phyloP scores from a whole-genome alignment of 2,329 filamentous ascomycete species.

The Hawksworthiomyces lignivorus region DNA sequence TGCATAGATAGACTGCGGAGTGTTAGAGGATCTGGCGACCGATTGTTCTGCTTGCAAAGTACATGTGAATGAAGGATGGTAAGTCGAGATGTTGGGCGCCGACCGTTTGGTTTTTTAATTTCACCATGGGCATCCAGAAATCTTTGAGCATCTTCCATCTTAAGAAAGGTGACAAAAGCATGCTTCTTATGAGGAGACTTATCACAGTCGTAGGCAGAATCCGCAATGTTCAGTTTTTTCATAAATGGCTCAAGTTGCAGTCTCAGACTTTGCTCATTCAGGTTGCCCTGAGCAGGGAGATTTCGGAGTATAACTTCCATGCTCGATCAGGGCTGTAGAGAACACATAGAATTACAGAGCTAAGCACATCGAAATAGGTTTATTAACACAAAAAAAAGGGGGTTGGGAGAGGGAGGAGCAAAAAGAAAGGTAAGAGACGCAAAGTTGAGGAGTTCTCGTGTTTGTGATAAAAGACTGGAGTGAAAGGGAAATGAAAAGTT shows the following conservation, averaged over 20 bases:
- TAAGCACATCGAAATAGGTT: no score
- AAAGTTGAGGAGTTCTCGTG: no score
- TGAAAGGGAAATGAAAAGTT: no score
- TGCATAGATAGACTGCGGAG: constrained; percentile 15
- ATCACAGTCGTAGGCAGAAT: constrained; percentile 32
- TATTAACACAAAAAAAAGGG: no score
- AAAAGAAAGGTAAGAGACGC: no score
- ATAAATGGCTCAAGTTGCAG: constrained; percentile 33
- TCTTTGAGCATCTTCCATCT: constrained; percentile 26
- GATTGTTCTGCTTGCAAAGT: constrained; percentile 21
- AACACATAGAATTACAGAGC: no score
- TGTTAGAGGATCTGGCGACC: constrained; percentile 11
- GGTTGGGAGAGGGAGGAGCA: no score
- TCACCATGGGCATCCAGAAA: constrained; percentile 34
- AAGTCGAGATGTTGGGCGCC: constrained; percentile 19
- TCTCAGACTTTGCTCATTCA: constrained; percentile 30
- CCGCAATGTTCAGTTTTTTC: constrained; percentile 28
- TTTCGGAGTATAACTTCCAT: constrained; percentile 42
- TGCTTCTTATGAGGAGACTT: constrained; percentile 28
- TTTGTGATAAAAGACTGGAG: no score
- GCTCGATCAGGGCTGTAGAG: no score
- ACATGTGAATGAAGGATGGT: constrained; percentile 20
- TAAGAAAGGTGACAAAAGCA: constrained; percentile 37
- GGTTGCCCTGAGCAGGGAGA: constrained; percentile 28
- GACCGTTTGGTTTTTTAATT: background rate